A percentile compares a stretch with the other conserved stretches of the same genome.
Conservation (phyloP, 108 stramenopile genomes). For the Epipyxis sp. region DNA sequence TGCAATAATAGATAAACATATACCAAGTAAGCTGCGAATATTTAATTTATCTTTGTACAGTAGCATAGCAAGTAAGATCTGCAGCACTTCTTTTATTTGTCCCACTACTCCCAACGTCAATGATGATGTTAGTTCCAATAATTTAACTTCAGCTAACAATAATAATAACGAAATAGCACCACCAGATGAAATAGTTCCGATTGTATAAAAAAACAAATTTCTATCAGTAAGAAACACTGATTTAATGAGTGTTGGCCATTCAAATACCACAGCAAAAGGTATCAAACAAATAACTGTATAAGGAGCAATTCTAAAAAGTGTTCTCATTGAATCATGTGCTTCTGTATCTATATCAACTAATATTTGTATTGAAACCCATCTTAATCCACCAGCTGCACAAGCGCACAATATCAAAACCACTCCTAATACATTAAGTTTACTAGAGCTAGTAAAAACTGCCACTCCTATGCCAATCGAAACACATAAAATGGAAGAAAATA, state of each 20-base stretch:
- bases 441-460: constrained; percentile 23
- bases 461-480: constrained; percentile 24
- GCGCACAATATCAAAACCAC: constrained; percentile 26
- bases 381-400: constrained; percentile 32
- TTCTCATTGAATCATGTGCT: constrained; percentile 25
- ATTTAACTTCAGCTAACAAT: constrained; percentile 36
- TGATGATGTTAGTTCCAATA: constrained; percentile 34
- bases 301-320: constrained; percentile 37
- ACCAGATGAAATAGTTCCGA: neutral
- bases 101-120: constrained; percentile 37
- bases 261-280: constrained; percentile 27
- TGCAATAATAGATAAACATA: neutral
- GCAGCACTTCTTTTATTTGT: constrained; percentile 26
- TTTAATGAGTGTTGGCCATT: neutral
- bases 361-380: constrained; percentile 37
- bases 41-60: constrained; percentile 1
- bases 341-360: constrained; percentile 23
- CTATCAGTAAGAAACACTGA: constrained; percentile 12
- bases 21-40: neutral
- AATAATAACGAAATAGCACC: constrained; percentile 32
- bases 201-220: neutral
- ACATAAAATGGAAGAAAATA: constrained; percentile 20
- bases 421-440: neutral
- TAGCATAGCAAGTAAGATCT: constrained; percentile 25
- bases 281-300: constrained; percentile 26